These are phyloP conservation scores for Camelina laxa DNA, from an alignment of 345 rosid species.

Conservation along the genomic window DNA sequence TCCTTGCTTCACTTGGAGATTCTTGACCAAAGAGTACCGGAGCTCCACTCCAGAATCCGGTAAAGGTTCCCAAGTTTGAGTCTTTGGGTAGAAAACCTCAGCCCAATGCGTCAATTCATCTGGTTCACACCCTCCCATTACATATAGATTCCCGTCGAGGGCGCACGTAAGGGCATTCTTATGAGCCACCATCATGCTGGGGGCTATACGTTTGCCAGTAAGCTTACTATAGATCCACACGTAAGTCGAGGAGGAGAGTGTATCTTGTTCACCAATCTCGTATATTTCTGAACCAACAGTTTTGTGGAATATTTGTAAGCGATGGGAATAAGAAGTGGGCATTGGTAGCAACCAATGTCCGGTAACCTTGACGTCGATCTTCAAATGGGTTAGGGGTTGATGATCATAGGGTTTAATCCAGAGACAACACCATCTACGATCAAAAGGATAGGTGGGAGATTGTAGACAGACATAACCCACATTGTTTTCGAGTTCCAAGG, in stretches of 20 bases:
- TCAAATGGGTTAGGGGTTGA: background rate
- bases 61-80: conserved; percentile 22
- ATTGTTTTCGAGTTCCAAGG: background rate
- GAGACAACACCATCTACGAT: conserved; percentile 4
- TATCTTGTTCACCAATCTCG: background rate
- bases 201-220: background rate
- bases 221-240: background rate
- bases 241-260: background rate
- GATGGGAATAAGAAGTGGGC: background rate
- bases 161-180: background rate
- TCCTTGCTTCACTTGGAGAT: background rate
- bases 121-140: conserved; percentile 9
- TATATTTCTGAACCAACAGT: background rate
- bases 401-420: conserved; percentile 5
- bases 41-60: conserved; percentile 17
- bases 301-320: background rate
- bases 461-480: background rate
- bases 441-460: background rate
- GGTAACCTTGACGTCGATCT: background rate
- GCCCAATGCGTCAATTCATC: background rate
- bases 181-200: conserved; percentile 18
- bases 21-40: background rate
- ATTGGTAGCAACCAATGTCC: conserved; percentile 15
- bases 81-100: background rate
- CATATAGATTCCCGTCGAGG: conserved; percentile 22